phyloP scores from a whole-genome alignment of 2,329 filamentous ascomycete genomes.

The Colletotrichum liriopes region DNA sequence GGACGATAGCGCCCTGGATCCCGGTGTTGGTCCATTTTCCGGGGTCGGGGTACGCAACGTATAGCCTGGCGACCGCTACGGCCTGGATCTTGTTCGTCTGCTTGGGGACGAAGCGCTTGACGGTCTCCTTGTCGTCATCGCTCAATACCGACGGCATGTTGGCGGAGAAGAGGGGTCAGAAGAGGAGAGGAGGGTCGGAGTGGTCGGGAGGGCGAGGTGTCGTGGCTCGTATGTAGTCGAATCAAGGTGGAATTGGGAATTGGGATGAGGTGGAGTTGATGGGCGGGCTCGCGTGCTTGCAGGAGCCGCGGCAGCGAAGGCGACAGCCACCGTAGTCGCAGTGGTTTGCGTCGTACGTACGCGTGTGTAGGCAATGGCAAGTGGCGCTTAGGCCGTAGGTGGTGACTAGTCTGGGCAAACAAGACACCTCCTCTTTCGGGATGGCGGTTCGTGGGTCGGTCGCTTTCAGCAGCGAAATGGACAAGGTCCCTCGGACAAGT shows the following conservation, averaged over 20 bases:
- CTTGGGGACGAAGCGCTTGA: constrained; percentile 95
- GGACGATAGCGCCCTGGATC: constrained; percentile 89
- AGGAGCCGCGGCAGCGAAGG: constrained; percentile 37
- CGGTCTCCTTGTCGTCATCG: constrained; percentile 95
- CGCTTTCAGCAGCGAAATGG: constrained; percentile 37
- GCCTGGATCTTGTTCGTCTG: constrained; percentile 97
- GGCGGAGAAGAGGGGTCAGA: constrained; percentile 41
- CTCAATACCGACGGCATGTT: constrained; percentile 80
- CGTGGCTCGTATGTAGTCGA: constrained; percentile 39
- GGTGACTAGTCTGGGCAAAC: constrained; percentile 26
- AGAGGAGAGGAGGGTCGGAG: constrained; percentile 15
- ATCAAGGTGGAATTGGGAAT: constrained; percentile 35
- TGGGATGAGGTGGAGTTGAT: constrained; percentile 40
- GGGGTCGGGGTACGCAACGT: constrained; percentile 90
- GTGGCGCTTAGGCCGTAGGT: constrained; percentile 39
- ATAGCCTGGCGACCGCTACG: constrained; percentile 92
- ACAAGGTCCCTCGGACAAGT: constrained; percentile 27
- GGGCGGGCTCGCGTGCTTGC: constrained; percentile 36
- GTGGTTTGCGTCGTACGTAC: constrained; percentile 39
- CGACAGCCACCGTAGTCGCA: constrained; percentile 29
- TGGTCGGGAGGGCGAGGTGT: constrained; percentile 25
- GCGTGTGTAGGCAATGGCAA: constrained; percentile 35
- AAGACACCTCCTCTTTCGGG: constrained; percentile 41
- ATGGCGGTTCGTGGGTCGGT: constrained; percentile 35
- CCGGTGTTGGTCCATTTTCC: constrained; percentile 95